phyloP scores from a whole-genome alignment of 768 basidiomycete genomes.

The Agaricus blazei region DNA sequence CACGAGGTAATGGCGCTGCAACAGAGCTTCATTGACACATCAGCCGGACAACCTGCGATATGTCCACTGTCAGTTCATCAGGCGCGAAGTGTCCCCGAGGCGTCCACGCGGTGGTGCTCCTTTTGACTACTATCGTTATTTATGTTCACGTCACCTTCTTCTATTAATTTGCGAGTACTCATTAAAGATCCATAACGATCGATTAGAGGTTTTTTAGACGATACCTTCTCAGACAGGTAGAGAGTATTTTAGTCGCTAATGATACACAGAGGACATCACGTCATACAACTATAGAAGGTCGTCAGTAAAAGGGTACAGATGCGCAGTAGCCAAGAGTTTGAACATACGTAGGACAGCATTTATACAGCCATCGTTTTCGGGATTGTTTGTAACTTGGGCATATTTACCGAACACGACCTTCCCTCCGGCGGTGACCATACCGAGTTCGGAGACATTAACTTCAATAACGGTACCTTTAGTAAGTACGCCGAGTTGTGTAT shows the following conservation, averaged over 20 bases:
- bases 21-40: too few relatives aligned
- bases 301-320: background rate
- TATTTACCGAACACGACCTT: slow-evolving; percentile 94
- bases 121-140: background rate
- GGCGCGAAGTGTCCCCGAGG: too few relatives aligned
- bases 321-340: slow-evolving; percentile 13
- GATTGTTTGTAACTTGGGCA: slow-evolving; percentile 91
- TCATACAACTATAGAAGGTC: slow-evolving; percentile 22
- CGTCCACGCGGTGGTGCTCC: too few relatives aligned
- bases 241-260: slow-evolving; percentile 13
- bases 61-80: slow-evolving; percentile 15
- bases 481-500: slow-evolving; percentile 92
- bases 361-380: slow-evolving; percentile 95
- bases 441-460: slow-evolving; percentile 97
- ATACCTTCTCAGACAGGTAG: background rate
- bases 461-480: slow-evolving; percentile 99
- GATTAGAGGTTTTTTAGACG: too few relatives aligned
- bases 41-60: too few relatives aligned
- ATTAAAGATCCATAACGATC: too few relatives aligned
- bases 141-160: background rate
- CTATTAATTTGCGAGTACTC: too few relatives aligned
- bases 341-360: slow-evolving; percentile 87
- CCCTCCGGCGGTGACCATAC: slow-evolving; percentile 95
- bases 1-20: too few relatives aligned
- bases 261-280: slow-evolving; percentile 3